Evolutionary conservation across 2,329 filamentous ascomycete species (phyloP).

Genomic region (Immersiporthe knoxdaviesiana): DNA sequence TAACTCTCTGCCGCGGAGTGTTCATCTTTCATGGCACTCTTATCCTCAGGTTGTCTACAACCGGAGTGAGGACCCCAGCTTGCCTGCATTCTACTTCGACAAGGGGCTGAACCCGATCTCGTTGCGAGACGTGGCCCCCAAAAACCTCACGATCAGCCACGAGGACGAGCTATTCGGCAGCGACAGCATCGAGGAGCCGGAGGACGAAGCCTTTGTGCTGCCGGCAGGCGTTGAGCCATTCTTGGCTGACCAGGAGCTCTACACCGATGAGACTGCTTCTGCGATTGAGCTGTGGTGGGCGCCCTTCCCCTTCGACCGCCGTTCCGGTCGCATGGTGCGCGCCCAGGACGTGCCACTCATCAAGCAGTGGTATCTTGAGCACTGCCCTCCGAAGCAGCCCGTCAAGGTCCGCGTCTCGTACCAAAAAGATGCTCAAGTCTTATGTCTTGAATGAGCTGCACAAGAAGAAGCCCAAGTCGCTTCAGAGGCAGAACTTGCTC

Average conservation of each 20-base stretch:
- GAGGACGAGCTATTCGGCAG: constrained; percentile 92
- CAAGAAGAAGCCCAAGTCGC: constrained; percentile 91
- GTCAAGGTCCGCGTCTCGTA: constrained; percentile 98
- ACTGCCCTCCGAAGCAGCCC: constrained; percentile 83
- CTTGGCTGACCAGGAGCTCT: constrained; percentile 84
- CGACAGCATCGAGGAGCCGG: constrained; percentile 71
- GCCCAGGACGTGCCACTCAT: constrained; percentile 96
- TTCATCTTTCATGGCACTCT: constrained; percentile 92
- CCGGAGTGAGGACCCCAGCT: constrained; percentile 80
- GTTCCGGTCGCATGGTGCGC: constrained; percentile 93
- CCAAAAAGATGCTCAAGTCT: constrained; percentile 92
- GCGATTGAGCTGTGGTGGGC: constrained; percentile 98
- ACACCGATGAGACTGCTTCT: constrained; percentile 84
- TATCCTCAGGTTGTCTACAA: constrained; percentile 92
- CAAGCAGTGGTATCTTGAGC: constrained; percentile 98
- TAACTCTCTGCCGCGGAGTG: constrained; percentile 93
- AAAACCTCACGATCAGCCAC: constrained; percentile 88
- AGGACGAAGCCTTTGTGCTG: constrained; percentile 85
- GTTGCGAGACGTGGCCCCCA: constrained; percentile 88
- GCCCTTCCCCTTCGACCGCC: constrained; percentile 90
- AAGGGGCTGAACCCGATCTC: constrained; percentile 98
- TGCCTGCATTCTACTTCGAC: constrained; percentile 97
- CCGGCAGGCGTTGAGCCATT: constrained; percentile 84
- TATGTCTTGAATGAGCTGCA: constrained; percentile 96
- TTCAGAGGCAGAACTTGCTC: constrained; percentile 92